These are phyloP conservation scores for Trichoderma erinaceum DNA, from an alignment of 495 filamentous ascomycete species.

Conservation along the genomic window DNA sequence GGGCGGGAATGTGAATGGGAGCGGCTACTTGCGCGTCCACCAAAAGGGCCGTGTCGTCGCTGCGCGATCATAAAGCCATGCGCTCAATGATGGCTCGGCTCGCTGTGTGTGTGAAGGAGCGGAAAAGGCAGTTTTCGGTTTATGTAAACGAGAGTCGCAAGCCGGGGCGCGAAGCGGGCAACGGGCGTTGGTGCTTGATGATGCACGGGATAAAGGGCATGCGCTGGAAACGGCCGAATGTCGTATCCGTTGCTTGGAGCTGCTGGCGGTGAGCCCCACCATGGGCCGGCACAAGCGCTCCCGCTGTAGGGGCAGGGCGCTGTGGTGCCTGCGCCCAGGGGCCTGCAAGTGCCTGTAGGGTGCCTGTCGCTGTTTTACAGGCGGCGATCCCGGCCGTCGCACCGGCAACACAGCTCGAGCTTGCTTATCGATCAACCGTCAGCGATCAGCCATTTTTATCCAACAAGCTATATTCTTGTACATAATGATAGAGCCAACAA, in stretches of 20 bases:
- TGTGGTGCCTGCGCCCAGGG: neutral
- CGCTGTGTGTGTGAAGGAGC: no score
- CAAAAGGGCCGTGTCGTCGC: neutral
- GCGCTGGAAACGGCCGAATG: neutral
- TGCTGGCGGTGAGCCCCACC: conserved; percentile 6
- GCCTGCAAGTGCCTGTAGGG: neutral
- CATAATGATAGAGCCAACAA: no score
- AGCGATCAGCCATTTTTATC: neutral
- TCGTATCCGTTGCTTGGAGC: neutral
- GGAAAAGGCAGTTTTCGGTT: no score
- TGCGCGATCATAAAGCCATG: conserved; percentile 1
- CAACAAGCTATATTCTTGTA: neutral
- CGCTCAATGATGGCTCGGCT: neutral
- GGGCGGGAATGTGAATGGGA: neutral
- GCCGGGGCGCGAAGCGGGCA: no score
- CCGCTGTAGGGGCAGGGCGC: neutral
- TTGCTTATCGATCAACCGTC: neutral
- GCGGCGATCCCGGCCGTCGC: neutral
- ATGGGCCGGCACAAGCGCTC: neutral
- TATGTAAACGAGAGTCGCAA: neutral
- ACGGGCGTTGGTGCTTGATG: no score
- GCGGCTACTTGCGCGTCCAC: neutral
- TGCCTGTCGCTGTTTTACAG: neutral
- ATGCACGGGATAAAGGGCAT: neutral
- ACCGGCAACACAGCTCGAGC: neutral